phyloP scores from a whole-genome alignment of 495 filamentous ascomycete species.

The Bacidia gigantensis region DNA sequence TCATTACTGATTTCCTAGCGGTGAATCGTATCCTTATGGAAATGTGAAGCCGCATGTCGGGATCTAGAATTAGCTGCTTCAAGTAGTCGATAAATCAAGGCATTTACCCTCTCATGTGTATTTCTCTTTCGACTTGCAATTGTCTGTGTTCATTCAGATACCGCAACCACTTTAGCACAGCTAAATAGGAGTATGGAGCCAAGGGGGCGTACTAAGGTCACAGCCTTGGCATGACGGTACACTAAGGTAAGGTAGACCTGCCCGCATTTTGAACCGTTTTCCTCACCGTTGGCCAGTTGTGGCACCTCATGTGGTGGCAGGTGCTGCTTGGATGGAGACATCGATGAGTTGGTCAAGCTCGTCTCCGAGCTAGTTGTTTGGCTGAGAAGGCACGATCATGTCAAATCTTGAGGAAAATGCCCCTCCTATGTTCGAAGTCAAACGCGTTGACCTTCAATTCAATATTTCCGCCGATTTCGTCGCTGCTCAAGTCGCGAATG shows the following conservation, averaged over 20 bases:
- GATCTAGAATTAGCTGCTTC: conserved; percentile 9
- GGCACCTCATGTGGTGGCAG: too few relatives aligned
- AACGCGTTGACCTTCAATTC: conserved; percentile 83
- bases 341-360: too few relatives aligned
- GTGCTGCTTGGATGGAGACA: too few relatives aligned
- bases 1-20: conserved; percentile 34
- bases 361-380: too few relatives aligned
- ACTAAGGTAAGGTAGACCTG: too few relatives aligned
- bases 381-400: too few relatives aligned
- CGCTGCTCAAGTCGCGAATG: conserved; percentile 91
- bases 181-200: too few relatives aligned
- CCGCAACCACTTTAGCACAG: too few relatives aligned
- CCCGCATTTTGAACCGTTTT: too few relatives aligned
- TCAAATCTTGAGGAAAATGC: conserved; percentile 20
- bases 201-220: too few relatives aligned
- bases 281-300: too few relatives aligned
- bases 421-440: conserved; percentile 84
- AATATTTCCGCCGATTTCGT: conserved; percentile 85
- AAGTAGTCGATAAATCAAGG: conserved; percentile 14
- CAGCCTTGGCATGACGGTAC: too few relatives aligned
- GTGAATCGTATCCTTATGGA: conserved; percentile 3
- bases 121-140: not conserved
- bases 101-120: conserved; percentile 16
- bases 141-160: not conserved
- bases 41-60: conserved; percentile 7